Conservation (phyloP, 2,329 filamentous ascomycete genomes). For the Penicillium sp. region DNA sequence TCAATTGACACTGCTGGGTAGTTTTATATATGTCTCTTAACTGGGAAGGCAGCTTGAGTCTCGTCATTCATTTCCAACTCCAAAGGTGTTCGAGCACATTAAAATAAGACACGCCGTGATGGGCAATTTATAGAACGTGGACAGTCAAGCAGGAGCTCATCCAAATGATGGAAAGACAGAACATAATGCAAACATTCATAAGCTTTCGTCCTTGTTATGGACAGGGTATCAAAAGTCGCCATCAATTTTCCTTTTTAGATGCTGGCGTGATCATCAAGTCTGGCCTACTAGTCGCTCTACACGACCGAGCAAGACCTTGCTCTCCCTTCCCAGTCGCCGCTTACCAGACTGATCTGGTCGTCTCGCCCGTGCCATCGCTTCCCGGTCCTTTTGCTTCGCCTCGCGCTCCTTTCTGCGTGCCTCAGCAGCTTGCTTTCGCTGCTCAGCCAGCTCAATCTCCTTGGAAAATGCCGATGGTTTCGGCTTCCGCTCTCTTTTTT, state of each 20-base stretch:
- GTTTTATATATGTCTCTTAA: too few relatives aligned
- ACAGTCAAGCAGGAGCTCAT: too few relatives aligned
- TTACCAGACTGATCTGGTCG: slow-evolving; percentile 62
- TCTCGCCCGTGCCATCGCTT: slow-evolving; percentile 57
- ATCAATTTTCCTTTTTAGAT: too few relatives aligned
- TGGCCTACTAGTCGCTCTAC: slow-evolving; percentile 64
- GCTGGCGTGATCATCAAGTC: slow-evolving; percentile 5
- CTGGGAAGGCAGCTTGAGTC: too few relatives aligned
- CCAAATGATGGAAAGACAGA: slow-evolving; percentile 2
- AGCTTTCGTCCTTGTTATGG: slow-evolving; percentile 4
- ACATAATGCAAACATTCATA: slow-evolving; percentile 10
- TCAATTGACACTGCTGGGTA: too few relatives aligned
- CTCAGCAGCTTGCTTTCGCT: slow-evolving; percentile 53
- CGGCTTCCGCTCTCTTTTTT: slow-evolving; percentile 31
- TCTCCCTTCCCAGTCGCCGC: slow-evolving; percentile 76
- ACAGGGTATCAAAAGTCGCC: too few relatives aligned
- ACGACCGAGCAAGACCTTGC: slow-evolving; percentile 68
- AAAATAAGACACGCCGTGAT: too few relatives aligned
- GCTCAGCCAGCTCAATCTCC: slow-evolving; percentile 62
- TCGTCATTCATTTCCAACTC: too few relatives aligned
- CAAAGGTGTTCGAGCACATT: too few relatives aligned
- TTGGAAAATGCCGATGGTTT: slow-evolving; percentile 55
- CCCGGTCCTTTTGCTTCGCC: slow-evolving; percentile 66
- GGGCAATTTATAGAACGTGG: too few relatives aligned
- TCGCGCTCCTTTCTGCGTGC: slow-evolving; percentile 60